Evolutionary conservation across 768 basidiomycete species (phyloP).

Genomic region (Termitomyces titanicus): DNA sequence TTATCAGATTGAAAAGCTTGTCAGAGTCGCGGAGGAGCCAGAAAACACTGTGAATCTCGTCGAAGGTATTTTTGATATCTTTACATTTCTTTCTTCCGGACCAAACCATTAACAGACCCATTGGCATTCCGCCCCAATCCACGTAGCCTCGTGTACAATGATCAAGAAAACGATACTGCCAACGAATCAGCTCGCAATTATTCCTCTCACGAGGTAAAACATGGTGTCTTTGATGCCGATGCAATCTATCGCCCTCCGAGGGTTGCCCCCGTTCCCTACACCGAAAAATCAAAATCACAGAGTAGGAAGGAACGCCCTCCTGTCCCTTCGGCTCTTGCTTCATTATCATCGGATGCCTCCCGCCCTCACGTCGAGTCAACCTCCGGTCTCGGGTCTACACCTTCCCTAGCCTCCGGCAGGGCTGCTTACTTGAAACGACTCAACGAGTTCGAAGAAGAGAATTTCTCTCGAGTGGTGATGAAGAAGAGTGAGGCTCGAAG

Average conservation of each 20-base stretch:
- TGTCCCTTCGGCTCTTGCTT: constrained; percentile 63
- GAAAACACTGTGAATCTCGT: constrained; percentile 36
- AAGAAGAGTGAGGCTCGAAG: constrained; percentile 81
- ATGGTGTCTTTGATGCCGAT: constrained; percentile 20
- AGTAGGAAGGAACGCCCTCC: constrained; percentile 49
- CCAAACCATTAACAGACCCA: constrained; percentile 57
- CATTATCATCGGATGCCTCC: constrained; percentile 62
- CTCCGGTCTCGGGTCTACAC: constrained; percentile 64
- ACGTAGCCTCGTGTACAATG: constrained; percentile 53
- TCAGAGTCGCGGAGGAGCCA: constrained; percentile 68
- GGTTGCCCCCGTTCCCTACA: constrained; percentile 87
- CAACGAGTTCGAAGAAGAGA: constrained; percentile 90
- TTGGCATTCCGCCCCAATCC: constrained; percentile 92
- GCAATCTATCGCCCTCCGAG: constrained; percentile 83
- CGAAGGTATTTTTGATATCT: constrained; percentile 47
- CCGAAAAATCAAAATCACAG: constrained; percentile 42
- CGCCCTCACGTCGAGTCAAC: constrained; percentile 70
- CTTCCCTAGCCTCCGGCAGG: constrained; percentile 57
- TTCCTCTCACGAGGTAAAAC: background rate
- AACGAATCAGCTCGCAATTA: constrained; percentile 2
- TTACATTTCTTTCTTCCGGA: background rate
- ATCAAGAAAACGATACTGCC: constrained; percentile 15
- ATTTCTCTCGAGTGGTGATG: constrained; percentile 87
- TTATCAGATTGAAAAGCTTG: constrained; percentile 95
- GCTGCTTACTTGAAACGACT: constrained; percentile 78